Evolutionary conservation across 495 filamentous ascomycete species (phyloP).

Genomic region (Darksidea phi): DNA sequence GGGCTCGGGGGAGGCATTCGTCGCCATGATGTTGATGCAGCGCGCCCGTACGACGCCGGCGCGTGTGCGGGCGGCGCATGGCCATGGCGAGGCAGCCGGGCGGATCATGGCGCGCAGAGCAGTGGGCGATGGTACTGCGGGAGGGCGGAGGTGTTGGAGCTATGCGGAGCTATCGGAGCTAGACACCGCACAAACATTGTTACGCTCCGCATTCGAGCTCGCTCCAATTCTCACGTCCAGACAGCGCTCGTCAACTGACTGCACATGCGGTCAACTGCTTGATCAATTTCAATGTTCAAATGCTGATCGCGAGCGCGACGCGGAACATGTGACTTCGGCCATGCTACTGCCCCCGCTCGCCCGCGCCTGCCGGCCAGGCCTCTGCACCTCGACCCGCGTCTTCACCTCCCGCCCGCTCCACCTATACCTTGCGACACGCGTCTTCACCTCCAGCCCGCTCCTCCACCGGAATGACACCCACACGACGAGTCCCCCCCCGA

Average conservation of each 20-base stretch:
- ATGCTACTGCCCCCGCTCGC: conserved; percentile 26
- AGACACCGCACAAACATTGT: too few relatives aligned
- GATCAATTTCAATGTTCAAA: background rate
- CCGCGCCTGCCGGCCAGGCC: conserved; percentile 18
- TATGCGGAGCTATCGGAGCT: background rate
- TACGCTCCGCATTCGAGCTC: background rate
- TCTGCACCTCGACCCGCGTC: conserved; percentile 9
- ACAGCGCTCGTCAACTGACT: too few relatives aligned
- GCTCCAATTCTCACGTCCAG: conserved; percentile 11
- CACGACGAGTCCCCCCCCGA: conserved; percentile 36
- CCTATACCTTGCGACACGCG: conserved; percentile 15
- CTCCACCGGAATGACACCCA: conserved; percentile 43
- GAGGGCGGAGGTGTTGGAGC: background rate
- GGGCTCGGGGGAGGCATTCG: conserved; percentile 38
- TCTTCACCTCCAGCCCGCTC: conserved; percentile 42
- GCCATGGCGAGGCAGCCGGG: conserved; percentile 8
- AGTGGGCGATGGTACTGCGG: background rate
- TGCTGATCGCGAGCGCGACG: background rate
- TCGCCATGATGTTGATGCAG: conserved; percentile 43
- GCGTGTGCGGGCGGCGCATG: conserved; percentile 9
- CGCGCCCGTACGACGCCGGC: conserved; percentile 4
- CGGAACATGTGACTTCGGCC: conserved; percentile 8
- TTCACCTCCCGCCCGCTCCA: background rate
- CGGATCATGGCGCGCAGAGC: conserved; percentile 10
- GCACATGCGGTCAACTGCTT: background rate